phyloP scores from a whole-genome alignment of 805 yeast genomes.

The Lipomyces kockii region DNA sequence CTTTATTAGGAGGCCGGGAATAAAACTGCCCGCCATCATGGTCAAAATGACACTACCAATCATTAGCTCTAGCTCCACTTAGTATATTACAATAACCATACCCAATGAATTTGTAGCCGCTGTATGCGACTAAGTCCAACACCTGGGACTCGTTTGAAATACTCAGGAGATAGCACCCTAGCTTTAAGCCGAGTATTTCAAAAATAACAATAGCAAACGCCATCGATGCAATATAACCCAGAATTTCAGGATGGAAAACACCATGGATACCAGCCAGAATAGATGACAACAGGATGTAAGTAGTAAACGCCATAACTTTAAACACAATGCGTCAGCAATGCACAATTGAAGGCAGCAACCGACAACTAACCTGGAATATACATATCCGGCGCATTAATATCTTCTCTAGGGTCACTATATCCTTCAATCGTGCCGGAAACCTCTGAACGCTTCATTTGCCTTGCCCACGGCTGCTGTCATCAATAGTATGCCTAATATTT shows the following conservation, averaged over 20 bases:
- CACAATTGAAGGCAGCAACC: neutral
- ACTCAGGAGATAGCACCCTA: slow-evolving; percentile 76
- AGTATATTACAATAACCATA: slow-evolving; percentile 55
- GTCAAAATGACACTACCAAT: slow-evolving; percentile 44
- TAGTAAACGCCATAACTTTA: slow-evolving; percentile 80
- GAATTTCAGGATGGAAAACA: slow-evolving; percentile 87
- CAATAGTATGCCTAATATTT: neutral
- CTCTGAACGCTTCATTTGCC: slow-evolving; percentile 46
- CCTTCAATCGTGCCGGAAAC: slow-evolving; percentile 49
- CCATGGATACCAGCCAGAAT: slow-evolving; percentile 84
- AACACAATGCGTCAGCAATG: neutral
- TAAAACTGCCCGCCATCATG: slow-evolving; percentile 43
- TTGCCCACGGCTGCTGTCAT: slow-evolving; percentile 30
- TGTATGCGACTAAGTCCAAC: slow-evolving; percentile 84
- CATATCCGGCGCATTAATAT: slow-evolving; percentile 93
- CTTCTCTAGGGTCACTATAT: slow-evolving; percentile 80
- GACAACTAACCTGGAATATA: slow-evolving; percentile 70
- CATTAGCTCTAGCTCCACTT: slow-evolving; percentile 37
- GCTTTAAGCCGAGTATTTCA: slow-evolving; percentile 75
- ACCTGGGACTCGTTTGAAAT: slow-evolving; percentile 54
- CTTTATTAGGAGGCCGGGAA: slow-evolving; percentile 48
- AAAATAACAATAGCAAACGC: slow-evolving; percentile 79
- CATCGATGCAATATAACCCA: slow-evolving; percentile 85
- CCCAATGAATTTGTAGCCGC: slow-evolving; percentile 94
- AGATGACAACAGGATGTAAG: slow-evolving; percentile 84